Percentiles rank a stretch among this genome's conserved stretches.
phyloP scores from a whole-genome alignment of 768 basidiomycete species.

The Hemileccinum rubropunctum region DNA sequence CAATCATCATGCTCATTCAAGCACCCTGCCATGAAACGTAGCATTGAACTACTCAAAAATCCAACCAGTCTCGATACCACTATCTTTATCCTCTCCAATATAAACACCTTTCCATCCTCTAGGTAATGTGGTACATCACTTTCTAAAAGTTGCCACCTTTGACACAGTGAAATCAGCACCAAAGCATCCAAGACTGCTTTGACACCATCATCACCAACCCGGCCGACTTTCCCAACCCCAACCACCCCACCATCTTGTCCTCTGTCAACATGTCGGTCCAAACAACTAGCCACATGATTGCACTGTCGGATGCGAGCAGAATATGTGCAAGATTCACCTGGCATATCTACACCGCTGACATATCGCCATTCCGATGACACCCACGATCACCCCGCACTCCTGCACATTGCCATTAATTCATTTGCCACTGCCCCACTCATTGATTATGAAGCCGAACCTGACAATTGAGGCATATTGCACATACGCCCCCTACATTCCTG shows the following conservation, averaged over 20 bases:
- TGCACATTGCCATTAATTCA: no score
- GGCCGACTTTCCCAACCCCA: constrained; percentile 72
- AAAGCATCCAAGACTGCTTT: constrained; percentile 71
- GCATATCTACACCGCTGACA: no score
- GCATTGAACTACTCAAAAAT: constrained; percentile 73
- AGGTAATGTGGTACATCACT: constrained; percentile 44
- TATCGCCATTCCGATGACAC: no score
- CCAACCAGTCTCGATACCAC: constrained; percentile 58
- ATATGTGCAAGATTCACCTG: constrained; percentile 59
- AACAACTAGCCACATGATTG: constrained; percentile 78
- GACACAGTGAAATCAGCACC: constrained; percentile 47
- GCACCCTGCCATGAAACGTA: constrained; percentile 97
- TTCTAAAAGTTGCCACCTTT: neutral
- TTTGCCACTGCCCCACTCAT: no score
- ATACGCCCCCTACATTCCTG: no score
- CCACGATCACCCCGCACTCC: no score
- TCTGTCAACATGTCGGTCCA: constrained; percentile 76
- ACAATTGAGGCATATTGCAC: no score
- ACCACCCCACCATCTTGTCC: constrained; percentile 61
- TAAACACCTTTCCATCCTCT: constrained; percentile 85
- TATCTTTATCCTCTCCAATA: constrained; percentile 91
- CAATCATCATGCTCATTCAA: constrained; percentile 29
- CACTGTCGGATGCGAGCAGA: constrained; percentile 83
- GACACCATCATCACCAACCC: constrained; percentile 90
- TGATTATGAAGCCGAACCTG: no score